Evolutionary conservation across 805 yeast genomes (phyloP).

Genomic region (Groenewaldozyma tartarivorans): DNA sequence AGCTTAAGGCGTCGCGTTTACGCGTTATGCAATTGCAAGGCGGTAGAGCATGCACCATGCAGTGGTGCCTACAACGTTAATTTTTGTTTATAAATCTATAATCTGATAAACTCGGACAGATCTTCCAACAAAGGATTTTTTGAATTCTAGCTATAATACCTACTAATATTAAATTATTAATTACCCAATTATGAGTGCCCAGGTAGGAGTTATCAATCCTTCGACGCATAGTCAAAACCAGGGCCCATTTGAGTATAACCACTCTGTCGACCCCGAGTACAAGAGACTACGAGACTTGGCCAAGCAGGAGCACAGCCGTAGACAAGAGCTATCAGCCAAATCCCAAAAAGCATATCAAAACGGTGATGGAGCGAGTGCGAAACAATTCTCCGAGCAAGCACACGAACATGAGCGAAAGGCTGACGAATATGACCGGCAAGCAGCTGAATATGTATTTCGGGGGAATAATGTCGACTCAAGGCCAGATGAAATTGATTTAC

Average conservation of each 20-base stretch:
- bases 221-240: neutral
- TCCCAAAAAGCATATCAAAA: constrained; percentile 69
- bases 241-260: constrained; percentile 26
- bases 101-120: too few relatives aligned
- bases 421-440: constrained; percentile 62
- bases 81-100: too few relatives aligned
- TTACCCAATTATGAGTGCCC: too few relatives aligned
- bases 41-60: too few relatives aligned
- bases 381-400: constrained; percentile 59
- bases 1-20: too few relatives aligned
- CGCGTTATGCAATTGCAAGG: too few relatives aligned
- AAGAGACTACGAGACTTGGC: constrained; percentile 57
- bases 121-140: too few relatives aligned
- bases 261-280: constrained; percentile 38
- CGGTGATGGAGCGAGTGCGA: constrained; percentile 70
- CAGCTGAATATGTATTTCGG: constrained; percentile 75
- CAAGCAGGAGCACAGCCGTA: constrained; percentile 49
- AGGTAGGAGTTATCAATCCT: too few relatives aligned
- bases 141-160: too few relatives aligned
- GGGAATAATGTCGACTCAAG: constrained; percentile 85
- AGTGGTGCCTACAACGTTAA: too few relatives aligned
- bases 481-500: constrained; percentile 81
- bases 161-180: too few relatives aligned
- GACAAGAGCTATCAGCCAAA: constrained; percentile 45
- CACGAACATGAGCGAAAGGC: constrained; percentile 51